Conservation (phyloP, 805 yeast species). For the Candida ipomoeae region DNA sequence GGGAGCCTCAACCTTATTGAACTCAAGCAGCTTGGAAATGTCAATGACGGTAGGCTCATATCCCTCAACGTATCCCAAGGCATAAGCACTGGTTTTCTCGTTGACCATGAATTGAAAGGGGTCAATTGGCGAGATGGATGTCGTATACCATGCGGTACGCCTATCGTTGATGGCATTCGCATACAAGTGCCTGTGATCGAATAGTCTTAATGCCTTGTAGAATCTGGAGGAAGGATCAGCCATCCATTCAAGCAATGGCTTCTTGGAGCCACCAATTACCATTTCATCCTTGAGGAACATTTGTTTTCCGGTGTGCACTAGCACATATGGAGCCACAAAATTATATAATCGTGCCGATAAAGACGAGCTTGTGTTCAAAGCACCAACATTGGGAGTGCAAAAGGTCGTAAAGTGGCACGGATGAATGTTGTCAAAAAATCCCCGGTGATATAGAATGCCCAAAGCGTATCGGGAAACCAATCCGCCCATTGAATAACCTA, state of each 20-base stretch:
- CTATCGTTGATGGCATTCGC: slow-evolving; percentile 16
- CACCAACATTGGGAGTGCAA: slow-evolving; percentile 64
- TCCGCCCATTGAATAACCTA: slow-evolving; percentile 90
- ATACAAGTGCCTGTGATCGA: slow-evolving; percentile 9
- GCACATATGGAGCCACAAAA: slow-evolving; percentile 54
- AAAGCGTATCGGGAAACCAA: slow-evolving; percentile 73
- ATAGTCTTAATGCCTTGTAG: slow-evolving; percentile 10
- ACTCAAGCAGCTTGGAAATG: slow-evolving; percentile 39
- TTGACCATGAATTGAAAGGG: slow-evolving; percentile 54
- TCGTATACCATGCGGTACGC: slow-evolving; percentile 77
- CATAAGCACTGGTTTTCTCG: slow-evolving; percentile 32
- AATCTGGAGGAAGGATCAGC: slow-evolving; percentile 12
- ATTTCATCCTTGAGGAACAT: slow-evolving; percentile 53
- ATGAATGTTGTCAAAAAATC: slow-evolving; percentile 46
- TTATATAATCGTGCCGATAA: slow-evolving; percentile 50
- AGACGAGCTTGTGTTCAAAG: slow-evolving; percentile 43
- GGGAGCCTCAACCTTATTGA: slow-evolving; percentile 7
- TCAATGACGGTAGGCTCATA: slow-evolving; percentile 60
- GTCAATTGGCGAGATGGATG: slow-evolving; percentile 61
- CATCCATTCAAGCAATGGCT: slow-evolving; percentile 16
- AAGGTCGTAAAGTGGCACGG: slow-evolving; percentile 55
- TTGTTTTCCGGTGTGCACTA: slow-evolving; percentile 73
- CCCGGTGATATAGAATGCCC: slow-evolving; percentile 59
- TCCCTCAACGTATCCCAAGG: slow-evolving; percentile 43
- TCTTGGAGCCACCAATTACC: neutral